These are phyloP conservation scores for Citropsis articulata DNA, from an alignment of 345 rosid species.

Conservation along the genomic window DNA sequence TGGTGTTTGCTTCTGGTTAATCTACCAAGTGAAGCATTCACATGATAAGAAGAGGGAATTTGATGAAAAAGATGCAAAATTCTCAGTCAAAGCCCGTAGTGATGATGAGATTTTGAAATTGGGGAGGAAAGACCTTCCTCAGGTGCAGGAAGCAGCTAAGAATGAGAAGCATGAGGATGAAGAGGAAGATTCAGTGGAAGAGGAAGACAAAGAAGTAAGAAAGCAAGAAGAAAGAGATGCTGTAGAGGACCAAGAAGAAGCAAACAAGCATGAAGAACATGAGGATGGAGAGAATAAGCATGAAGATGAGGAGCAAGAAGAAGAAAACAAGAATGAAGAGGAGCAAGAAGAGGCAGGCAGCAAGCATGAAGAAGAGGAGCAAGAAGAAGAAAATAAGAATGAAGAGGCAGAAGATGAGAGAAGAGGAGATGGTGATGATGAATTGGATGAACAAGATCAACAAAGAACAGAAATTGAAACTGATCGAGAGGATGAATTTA, in stretches of 20 bases:
- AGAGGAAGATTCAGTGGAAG: constrained; percentile 36
- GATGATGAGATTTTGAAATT: constrained; percentile 38
- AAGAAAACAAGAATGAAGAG: constrained; percentile 24
- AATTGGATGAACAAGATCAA: constrained; percentile 45
- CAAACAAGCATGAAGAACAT: constrained; percentile 32
- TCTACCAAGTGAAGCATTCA: constrained; percentile 88
- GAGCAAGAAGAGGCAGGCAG: constrained; percentile 18
- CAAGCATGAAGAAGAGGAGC: constrained; percentile 25
- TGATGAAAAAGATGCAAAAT: constrained; percentile 48
- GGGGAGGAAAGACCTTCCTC: constrained; percentile 83
- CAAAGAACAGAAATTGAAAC: constrained; percentile 37
- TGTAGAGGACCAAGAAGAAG: constrained; percentile 25
- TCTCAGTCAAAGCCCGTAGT: constrained; percentile 20
- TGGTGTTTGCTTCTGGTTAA: constrained; percentile 80
- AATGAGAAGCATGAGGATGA: constrained; percentile 36
- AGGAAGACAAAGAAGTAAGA: constrained; percentile 43
- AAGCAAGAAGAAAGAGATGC: constrained; percentile 19
- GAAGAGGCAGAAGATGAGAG: constrained; percentile 24
- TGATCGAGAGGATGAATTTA: constrained; percentile 44
- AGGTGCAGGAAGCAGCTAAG: constrained; percentile 25
- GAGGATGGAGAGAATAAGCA: constrained; percentile 33
- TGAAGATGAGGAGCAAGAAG: constrained; percentile 28
- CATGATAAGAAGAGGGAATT: constrained; percentile 83
- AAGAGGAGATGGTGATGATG: constrained; percentile 33
- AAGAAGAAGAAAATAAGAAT: constrained; percentile 23